These are phyloP conservation scores for Cucurbitaria berberidis DNA, from an alignment of 2,329 filamentous ascomycete species.

Conservation along the genomic window DNA sequence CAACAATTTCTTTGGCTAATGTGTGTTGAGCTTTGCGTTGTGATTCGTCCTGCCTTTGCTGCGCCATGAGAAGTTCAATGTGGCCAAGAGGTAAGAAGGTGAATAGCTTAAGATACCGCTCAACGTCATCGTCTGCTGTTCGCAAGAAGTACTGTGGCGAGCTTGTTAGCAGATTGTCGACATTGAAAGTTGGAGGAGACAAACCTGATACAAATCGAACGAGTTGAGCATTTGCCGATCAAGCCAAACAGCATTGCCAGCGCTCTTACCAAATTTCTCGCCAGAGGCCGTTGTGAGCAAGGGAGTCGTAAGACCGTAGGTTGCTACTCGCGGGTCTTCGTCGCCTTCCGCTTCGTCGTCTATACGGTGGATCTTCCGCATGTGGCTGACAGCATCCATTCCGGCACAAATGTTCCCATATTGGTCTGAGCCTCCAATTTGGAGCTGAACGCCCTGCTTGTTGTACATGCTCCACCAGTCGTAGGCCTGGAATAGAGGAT, in stretches of 20 bases:
- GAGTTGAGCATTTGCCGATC: constrained; percentile 78
- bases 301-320: constrained; percentile 88
- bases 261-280: constrained; percentile 92
- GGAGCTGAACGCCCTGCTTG: constrained; percentile 72
- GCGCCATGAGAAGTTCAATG: constrained; percentile 71
- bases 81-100: constrained; percentile 79
- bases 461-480: constrained; percentile 93
- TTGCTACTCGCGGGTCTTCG: constrained; percentile 53
- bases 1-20: constrained; percentile 81
- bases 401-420: constrained; percentile 95
- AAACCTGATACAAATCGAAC: constrained; percentile 81
- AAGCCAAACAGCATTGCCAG: constrained; percentile 93
- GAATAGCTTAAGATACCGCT: constrained; percentile 82
- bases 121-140: constrained; percentile 79
- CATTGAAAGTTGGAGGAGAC: constrained; percentile 11
- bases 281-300: constrained; percentile 85
- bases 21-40: constrained; percentile 81
- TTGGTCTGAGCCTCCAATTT: constrained; percentile 95
- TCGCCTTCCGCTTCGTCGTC: constrained; percentile 14
- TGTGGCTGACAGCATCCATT: constrained; percentile 80
- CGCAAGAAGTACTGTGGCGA: constrained; percentile 76
- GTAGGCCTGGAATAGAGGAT: constrained; percentile 93
- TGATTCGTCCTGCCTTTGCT: constrained; percentile 71
- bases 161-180: neutral
- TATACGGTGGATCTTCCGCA: constrained; percentile 56